phyloP scores from a whole-genome alignment of 2,329 filamentous ascomycete species.

The Daldinia eschscholtzii region DNA sequence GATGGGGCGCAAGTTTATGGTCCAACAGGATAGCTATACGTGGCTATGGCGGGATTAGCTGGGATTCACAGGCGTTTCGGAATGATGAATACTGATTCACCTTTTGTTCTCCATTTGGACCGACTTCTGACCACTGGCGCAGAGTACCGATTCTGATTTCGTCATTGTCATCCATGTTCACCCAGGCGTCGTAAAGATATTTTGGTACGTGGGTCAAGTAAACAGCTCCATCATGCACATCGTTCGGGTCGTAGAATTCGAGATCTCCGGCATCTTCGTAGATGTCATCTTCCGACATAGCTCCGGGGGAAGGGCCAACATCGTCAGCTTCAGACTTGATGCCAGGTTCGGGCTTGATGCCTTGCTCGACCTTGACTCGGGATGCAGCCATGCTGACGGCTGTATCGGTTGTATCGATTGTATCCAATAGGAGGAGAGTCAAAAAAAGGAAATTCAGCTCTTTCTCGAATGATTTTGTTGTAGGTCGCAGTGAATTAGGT shows the following conservation, averaged over 20 bases:
- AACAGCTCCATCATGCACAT: constrained; percentile 57
- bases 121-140: constrained; percentile 67
- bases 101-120: constrained; percentile 63
- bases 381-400: constrained; percentile 46
- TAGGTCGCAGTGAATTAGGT: not conserved
- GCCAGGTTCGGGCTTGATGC: constrained; percentile 46
- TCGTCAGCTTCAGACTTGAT: constrained; percentile 61
- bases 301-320: constrained; percentile 57
- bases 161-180: constrained; percentile 80
- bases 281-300: constrained; percentile 73
- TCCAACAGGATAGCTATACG: constrained; percentile 76
- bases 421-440: constrained; percentile 12
- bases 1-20: constrained; percentile 74
- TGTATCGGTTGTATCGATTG: not conserved
- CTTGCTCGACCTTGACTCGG: constrained; percentile 46
- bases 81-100: constrained; percentile 13
- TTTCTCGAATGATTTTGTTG: constrained; percentile 12
- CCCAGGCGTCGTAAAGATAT: constrained; percentile 85
- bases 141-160: constrained; percentile 86
- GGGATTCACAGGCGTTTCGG: not conserved
- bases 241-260: constrained; percentile 65
- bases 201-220: constrained; percentile 85
- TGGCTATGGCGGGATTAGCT: constrained; percentile 46
- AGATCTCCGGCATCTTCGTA: constrained; percentile 72
- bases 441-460: not conserved